phyloP scores from a whole-genome alignment of 345 rosid species.

The Hypericum androsaemum region DNA sequence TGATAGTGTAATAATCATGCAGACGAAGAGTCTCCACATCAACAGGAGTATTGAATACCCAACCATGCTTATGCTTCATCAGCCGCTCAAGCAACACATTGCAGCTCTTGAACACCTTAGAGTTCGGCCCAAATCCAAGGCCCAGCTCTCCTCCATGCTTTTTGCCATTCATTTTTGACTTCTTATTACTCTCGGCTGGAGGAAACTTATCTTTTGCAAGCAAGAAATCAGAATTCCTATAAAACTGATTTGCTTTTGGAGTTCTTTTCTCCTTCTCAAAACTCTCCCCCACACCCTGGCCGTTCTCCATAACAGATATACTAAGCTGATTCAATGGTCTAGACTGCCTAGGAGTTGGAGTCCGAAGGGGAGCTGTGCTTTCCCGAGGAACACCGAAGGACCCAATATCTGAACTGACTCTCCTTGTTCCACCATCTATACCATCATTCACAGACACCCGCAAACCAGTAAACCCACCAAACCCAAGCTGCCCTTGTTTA shows the following conservation, averaged over 20 bases:
- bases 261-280: constrained; percentile 96
- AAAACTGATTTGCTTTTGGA: constrained; percentile 94
- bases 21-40: constrained; percentile 70
- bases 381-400: constrained; percentile 31
- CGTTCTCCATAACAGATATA: constrained; percentile 62
- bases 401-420: constrained; percentile 53
- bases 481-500: constrained; percentile 41
- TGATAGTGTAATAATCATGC: constrained; percentile 73
- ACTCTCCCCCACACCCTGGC: constrained; percentile 48
- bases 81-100: constrained; percentile 68
- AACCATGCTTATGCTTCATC: constrained; percentile 94
- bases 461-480: constrained; percentile 29
- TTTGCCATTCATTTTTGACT: constrained; percentile 66
- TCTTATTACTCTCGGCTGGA: constrained; percentile 90
- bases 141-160: constrained; percentile 53
- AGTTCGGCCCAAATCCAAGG: constrained; percentile 43
- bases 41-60: constrained; percentile 94
- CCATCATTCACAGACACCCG: constrained; percentile 26
- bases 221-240: constrained; percentile 85
- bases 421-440: constrained; percentile 43
- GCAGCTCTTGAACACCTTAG: constrained; percentile 63
- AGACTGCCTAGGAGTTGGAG: constrained; percentile 47
- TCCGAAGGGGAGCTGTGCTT: constrained; percentile 21
- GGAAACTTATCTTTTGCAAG: constrained; percentile 97
- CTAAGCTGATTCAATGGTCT: constrained; percentile 71